A percentile compares a stretch with the other conserved stretches of the same genome.
These are phyloP conservation scores for Xerophyta viscosa DNA, from an alignment of 106 monocot species.

Conservation along the genomic window DNA sequence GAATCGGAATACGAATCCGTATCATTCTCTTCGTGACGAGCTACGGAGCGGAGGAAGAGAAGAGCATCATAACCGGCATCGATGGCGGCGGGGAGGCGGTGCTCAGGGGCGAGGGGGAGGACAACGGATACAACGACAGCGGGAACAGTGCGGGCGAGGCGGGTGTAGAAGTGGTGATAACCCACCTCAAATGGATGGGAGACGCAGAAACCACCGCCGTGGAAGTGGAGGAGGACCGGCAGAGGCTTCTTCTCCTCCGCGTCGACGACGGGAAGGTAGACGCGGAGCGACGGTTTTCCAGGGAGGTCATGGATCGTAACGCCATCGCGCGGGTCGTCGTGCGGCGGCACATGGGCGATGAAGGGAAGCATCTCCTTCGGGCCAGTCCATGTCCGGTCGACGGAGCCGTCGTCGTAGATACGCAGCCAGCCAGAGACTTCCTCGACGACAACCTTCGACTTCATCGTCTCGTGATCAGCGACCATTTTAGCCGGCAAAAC, in stretches of 20 bases:
- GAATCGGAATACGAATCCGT: neutral
- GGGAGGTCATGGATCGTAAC: slow-evolving; percentile 54
- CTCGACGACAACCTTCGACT: slow-evolving; percentile 35
- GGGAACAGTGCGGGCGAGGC: slow-evolving; percentile 41
- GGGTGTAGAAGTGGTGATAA: slow-evolving; percentile 85
- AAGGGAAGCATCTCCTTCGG: slow-evolving; percentile 51
- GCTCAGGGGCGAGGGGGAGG: slow-evolving; percentile 73
- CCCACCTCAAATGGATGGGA: slow-evolving; percentile 48
- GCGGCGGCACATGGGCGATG: slow-evolving; percentile 38
- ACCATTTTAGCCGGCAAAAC: slow-evolving; percentile 2
- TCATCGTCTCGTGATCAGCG: slow-evolving; percentile 1
- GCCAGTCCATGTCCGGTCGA: slow-evolving; percentile 87
- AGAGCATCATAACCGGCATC: slow-evolving; percentile 36
- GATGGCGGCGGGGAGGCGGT: slow-evolving; percentile 69
- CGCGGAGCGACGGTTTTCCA: slow-evolving; percentile 36
- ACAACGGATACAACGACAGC: slow-evolving; percentile 48
- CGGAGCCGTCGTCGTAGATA: slow-evolving; percentile 66
- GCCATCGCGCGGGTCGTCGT: slow-evolving; percentile 26
- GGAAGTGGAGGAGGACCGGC: slow-evolving; percentile 71
- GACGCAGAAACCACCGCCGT: slow-evolving; percentile 94
- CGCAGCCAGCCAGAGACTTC: slow-evolving; percentile 87
- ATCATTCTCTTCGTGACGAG: neutral
- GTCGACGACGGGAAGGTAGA: slow-evolving; percentile 38
- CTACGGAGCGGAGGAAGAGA: slow-evolving; percentile 46
- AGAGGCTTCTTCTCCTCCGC: neutral